Base-by-base conservation (phyloP, 169 alveolate species). In the Cryptosporidium sp. region DNA sequence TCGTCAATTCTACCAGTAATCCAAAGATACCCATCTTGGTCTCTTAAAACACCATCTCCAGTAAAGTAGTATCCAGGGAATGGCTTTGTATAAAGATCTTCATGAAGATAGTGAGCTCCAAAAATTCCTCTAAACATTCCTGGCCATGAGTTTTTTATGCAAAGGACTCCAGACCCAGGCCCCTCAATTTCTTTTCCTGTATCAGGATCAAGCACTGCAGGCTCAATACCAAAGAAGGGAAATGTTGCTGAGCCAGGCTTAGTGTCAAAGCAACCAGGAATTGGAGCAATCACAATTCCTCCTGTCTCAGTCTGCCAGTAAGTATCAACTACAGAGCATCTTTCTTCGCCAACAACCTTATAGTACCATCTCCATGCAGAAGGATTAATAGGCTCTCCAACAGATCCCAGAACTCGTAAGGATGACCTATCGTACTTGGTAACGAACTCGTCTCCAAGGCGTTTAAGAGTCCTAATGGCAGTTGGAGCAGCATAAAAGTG, bases 221-320 rank as follows among this genome's bases (percentile, higher is more conserved):
- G 97, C 70, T 95, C 97, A 35, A 96, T 92, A 68, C 97, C 96
- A 91, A 93, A 94, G 93, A 94, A 93, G 5, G 97, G 97, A 43
- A 95, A 91, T 41, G 97, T 94, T 23, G 99, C 99, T 21, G 98
- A 93, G n/a, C 99, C 99, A 31, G 99, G 98, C 80, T 96, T 97
- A 59, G 96, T 93, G 68, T 91, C 84, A 33, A 93, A 93, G 73
- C 94, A 96, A 31, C 98, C 97, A 2, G 98, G 97, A 75, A 98
- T 67, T 23, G 98, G 98, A 41, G 97, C 96, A 26, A 96, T 73
- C 61, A 97, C 96, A 70, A 96, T 96, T 61, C 98, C 97, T 16
- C 99, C 99, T 1, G 99, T 97, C 92, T 98, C 99, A 5, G 99
- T 98, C 74, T 97, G 99, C 99, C 99, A 98, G 95, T 97, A 98